These are phyloP conservation scores for Aureobasidium zeae DNA, from an alignment of 2,329 filamentous ascomycete species.

Conservation along the genomic window DNA sequence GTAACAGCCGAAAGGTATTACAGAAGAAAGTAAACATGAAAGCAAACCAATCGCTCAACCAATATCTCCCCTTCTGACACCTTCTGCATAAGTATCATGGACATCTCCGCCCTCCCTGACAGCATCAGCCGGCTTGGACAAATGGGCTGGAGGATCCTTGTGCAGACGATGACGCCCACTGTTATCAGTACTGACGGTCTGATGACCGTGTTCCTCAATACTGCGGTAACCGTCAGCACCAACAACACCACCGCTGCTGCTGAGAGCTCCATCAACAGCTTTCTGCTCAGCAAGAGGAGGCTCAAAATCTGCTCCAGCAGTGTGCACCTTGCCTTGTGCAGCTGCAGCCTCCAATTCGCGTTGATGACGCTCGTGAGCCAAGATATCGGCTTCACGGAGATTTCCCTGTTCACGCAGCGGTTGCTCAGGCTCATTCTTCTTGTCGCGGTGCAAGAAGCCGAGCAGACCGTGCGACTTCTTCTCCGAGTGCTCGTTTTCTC, in stretches of 20 bases:
- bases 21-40: too few species aligned
- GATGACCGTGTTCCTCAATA: constrained; percentile 25
- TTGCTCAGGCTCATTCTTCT: constrained; percentile 24
- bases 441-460: constrained; percentile 35
- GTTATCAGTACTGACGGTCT: constrained; percentile 20
- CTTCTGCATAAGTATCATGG: too few species aligned
- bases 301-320: constrained; percentile 19
- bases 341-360: constrained; percentile 15
- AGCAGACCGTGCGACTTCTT: constrained; percentile 24
- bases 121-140: too few species aligned
- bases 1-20: too few species aligned
- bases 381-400: constrained; percentile 6
- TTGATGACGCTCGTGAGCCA: constrained; percentile 16
- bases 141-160: constrained; percentile 33
- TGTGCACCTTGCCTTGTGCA: constrained; percentile 15
- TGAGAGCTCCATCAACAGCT: constrained; percentile 6
- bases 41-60: too few species aligned
- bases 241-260: too few species aligned
- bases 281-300: constrained; percentile 17
- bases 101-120: too few species aligned
- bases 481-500: constrained; percentile 16
- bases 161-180: constrained; percentile 31
- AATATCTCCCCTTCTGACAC: too few species aligned
- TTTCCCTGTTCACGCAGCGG: background rate
- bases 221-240: background rate